phyloP scores from a whole-genome alignment of 495 filamentous ascomycete genomes.

The Neurospora africana region DNA sequence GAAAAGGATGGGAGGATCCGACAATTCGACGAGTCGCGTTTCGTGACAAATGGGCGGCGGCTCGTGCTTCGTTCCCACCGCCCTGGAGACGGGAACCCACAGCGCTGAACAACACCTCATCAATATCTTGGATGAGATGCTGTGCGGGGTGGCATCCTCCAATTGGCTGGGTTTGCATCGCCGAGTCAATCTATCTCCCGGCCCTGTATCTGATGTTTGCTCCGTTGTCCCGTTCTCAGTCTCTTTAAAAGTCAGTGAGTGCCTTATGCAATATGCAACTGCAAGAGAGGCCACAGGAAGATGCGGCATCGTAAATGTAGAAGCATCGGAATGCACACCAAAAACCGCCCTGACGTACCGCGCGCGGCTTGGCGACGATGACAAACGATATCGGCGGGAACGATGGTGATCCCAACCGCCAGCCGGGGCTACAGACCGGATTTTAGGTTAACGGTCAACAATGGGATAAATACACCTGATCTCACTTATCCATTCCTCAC shows the following conservation, averaged over 20 bases:
- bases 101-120: not conserved
- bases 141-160: not conserved
- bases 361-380: not conserved
- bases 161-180: not conserved
- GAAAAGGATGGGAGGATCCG: not conserved
- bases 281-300: not conserved
- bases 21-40: not conserved
- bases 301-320: not conserved
- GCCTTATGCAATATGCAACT: not conserved
- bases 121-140: not conserved
- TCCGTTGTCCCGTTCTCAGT: not conserved
- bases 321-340: not conserved
- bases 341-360: not conserved
- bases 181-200: not conserved
- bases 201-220: not conserved
- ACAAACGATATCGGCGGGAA: not conserved
- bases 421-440: not conserved
- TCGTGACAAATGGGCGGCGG: not conserved
- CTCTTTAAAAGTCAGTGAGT: not conserved
- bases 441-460: not conserved
- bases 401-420: not conserved
- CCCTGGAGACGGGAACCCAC: not conserved
- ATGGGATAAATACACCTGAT: not conserved
- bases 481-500: not conserved
- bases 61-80: not conserved